Base-by-base conservation (phyloP, 2,329 filamentous ascomycete genomes). In the Camillea tinctor region DNA sequence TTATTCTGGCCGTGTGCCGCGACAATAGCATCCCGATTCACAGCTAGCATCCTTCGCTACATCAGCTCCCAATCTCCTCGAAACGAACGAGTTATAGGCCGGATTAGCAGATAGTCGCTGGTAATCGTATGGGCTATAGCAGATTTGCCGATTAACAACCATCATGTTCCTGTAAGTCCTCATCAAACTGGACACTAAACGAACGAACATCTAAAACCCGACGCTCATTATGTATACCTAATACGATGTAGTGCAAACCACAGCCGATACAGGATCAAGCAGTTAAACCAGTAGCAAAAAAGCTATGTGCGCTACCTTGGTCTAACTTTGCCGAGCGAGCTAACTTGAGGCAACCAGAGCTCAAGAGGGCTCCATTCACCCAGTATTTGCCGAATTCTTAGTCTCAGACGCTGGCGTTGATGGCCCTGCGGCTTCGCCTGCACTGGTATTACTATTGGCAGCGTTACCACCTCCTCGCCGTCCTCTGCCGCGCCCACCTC, bases 401-500 rank as follows among this genome's bases (percentile, higher is more conserved):
- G 60, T 52, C 15, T 59, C 59, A 4, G 64, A 40, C 48, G 64
- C 54, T 3, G 64, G 15, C 11, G 63, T 53, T 7, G 63, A 52
- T 50, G 60, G 53, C 24, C 58, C 60, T 8, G 57, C 40, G 23
- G 56, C 57, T 22, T 65, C 65, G 13, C 48, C 19, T 15, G 53
- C 40, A 24, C 56, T 60, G 55, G 13, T 11, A 15, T 19, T 53
- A 4, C 61, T 48, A 36, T 52, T 56, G 6, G 52, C 55, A 15
- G 59, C 30, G 54, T 66, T 69, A 11, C 60, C 68, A 6, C 55
- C 66, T 19, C 70, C 71, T 57, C 67, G 68, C 54, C 71, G 66
- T 17, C 71, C 71, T 55, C 71, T 66, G 11, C 70, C 71, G 22
- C 71, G 68, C 4, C 70, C 67, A 19, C 71, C 71, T 48, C 71